Evolutionary conservation across 192 early-diverging fungal genomes (phyloP).

Genomic region (Podila epigama): DNA sequence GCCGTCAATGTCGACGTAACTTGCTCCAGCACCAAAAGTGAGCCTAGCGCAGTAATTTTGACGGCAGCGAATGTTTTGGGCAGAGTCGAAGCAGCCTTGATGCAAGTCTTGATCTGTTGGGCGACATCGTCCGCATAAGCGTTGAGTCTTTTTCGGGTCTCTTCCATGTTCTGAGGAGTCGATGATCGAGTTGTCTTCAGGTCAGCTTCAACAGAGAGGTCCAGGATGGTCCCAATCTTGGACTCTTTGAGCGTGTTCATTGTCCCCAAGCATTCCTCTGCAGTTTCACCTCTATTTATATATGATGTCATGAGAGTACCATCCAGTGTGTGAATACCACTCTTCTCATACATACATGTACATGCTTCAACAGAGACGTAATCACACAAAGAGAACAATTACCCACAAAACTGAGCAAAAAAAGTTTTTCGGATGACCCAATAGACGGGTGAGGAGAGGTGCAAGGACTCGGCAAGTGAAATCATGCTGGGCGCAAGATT

Average conservation of each 20-base stretch:
- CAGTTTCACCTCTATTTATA: slow-evolving; percentile 89
- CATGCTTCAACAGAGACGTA: too few species aligned
- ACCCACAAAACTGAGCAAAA: slow-evolving; percentile 91
- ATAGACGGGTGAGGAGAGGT: slow-evolving; percentile 61
- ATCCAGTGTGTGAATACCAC: too few species aligned
- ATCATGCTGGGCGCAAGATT: slow-evolving; percentile 65
- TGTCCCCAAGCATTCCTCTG: slow-evolving; percentile 81
- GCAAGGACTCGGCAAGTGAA: slow-evolving; percentile 57
- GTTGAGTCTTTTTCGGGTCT: slow-evolving; percentile 61
- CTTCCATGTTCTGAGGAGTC: slow-evolving; percentile 24
- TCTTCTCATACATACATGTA: too few species aligned
- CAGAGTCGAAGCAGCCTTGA: slow-evolving; percentile 71
- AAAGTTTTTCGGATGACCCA: slow-evolving; percentile 84
- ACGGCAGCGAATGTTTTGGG: slow-evolving; percentile 82
- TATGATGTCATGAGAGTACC: too few species aligned
- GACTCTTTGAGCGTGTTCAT: slow-evolving; percentile 72
- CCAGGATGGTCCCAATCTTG: slow-evolving; percentile 87
- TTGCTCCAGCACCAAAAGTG: slow-evolving; percentile 76
- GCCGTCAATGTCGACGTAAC: slow-evolving; percentile 65
- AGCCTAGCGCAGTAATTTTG: slow-evolving; percentile 87
- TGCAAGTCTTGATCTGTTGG: slow-evolving; percentile 71
- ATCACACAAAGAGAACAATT: slow-evolving; percentile 18
- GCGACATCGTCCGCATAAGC: slow-evolving; percentile 72
- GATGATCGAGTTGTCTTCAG: slow-evolving; percentile 59
- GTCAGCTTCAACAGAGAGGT: slow-evolving; percentile 89